phyloP scores from a whole-genome alignment of 1,139 yeast genomes.

The Blastobotrys proliferans region DNA sequence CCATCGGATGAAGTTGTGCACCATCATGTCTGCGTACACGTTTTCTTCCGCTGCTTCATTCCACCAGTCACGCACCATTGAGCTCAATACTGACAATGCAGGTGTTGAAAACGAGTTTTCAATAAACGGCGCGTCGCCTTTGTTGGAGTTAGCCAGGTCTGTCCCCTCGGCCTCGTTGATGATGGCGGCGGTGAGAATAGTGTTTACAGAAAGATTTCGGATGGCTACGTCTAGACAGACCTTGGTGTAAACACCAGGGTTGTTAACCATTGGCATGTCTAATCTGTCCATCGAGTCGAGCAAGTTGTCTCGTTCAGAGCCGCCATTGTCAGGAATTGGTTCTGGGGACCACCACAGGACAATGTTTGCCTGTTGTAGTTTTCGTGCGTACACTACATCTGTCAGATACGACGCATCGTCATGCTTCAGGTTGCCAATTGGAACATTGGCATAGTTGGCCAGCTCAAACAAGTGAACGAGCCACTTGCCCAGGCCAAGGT shows the following conservation, averaged over 20 bases:
- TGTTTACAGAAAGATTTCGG: constrained; percentile 76
- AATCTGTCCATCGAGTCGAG: constrained; percentile 52
- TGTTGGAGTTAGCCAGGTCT: constrained; percentile 48
- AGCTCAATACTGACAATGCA: constrained; percentile 65
- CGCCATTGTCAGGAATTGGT: constrained; percentile 85
- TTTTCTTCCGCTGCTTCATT: constrained; percentile 74
- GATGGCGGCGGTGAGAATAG: constrained; percentile 77
- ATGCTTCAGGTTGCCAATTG: constrained; percentile 75
- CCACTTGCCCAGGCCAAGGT: constrained; percentile 73
- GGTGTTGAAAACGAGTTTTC: constrained; percentile 72
- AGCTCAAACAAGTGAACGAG: constrained; percentile 59
- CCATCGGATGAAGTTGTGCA: constrained; percentile 84
- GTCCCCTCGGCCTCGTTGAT: constrained; percentile 90
- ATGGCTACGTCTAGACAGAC: constrained; percentile 77
- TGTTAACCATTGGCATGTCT: constrained; percentile 69
- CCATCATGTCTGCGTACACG: constrained; percentile 76
- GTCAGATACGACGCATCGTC: constrained; percentile 76
- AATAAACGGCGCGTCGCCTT: constrained; percentile 34
- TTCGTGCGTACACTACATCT: constrained; percentile 83
- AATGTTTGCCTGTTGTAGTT: constrained; percentile 58
- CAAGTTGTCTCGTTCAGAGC: constrained; percentile 59
- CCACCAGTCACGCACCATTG: constrained; percentile 90
- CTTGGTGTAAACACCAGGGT: constrained; percentile 75
- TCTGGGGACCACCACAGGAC: constrained; percentile 92
- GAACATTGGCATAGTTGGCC: constrained; percentile 73